Evolutionary conservation across 1,284 basidiomycete species (phyloP).

Genomic region (Pseudozyma sp.): DNA sequence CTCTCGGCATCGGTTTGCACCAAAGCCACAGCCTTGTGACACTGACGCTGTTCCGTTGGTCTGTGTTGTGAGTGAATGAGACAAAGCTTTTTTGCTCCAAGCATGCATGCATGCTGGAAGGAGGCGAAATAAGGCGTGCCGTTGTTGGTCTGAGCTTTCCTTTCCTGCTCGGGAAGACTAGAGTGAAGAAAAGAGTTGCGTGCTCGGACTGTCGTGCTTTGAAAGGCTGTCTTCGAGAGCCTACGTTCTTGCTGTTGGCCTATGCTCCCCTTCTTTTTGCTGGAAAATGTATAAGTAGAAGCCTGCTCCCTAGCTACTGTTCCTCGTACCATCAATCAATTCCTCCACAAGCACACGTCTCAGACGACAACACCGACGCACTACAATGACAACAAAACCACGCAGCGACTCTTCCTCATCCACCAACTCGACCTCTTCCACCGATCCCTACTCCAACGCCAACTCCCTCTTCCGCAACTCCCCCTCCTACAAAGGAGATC

Average conservation of each 20-base stretch:
- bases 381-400: conserved; percentile 36
- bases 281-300: too few relatives aligned
- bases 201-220: too few relatives aligned
- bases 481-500: conserved; percentile 36
- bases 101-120: too few relatives aligned
- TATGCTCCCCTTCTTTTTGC: too few relatives aligned
- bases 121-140: too few relatives aligned
- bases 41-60: neutral
- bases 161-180: too few relatives aligned
- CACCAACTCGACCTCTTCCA: conserved; percentile 26
- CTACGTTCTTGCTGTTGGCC: neutral
- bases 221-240: too few relatives aligned
- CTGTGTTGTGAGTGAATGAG: neutral
- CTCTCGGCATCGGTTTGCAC: neutral
- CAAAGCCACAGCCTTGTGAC: neutral
- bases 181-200: too few relatives aligned
- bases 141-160: too few relatives aligned
- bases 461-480: conserved; percentile 37
- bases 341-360: neutral
- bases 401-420: conserved; percentile 31
- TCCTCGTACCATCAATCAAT: neutral
- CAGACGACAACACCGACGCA: neutral
- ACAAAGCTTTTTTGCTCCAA: conserved; percentile 5
- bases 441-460: conserved; percentile 35
- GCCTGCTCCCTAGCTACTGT: neutral